Conservation (phyloP, 208 protist genomes). For the Angomonas ambiguus region DNA sequence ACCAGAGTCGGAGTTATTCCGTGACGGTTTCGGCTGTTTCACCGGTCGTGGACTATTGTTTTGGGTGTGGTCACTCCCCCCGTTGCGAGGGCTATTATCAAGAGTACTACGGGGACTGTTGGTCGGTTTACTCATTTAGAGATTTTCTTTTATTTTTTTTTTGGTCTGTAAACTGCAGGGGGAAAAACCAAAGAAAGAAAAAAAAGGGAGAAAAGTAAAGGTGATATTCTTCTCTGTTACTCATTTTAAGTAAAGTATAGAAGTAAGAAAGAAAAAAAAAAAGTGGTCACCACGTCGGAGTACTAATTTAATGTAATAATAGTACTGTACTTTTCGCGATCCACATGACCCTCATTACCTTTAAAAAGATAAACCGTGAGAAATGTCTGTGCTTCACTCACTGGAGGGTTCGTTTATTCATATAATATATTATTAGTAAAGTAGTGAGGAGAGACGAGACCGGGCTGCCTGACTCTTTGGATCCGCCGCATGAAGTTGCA, state of each 20-base stretch:
- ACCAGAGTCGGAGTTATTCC: neutral
- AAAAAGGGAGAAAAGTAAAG: conserved; percentile 5
- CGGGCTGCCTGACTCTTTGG: conserved; percentile 60
- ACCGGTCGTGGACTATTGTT: neutral
- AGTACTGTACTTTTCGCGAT: too few relatives aligned
- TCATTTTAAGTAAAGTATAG: neutral
- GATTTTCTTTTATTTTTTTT: neutral
- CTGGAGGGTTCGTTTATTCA: neutral
- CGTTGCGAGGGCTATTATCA: neutral
- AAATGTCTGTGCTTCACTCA: too few relatives aligned
- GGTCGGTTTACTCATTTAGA: neutral
- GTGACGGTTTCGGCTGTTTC: neutral
- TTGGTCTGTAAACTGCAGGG: neutral
- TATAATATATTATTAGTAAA: conserved; percentile 39
- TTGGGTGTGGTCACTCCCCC: neutral
- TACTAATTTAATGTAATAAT: neutral
- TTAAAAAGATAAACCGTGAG: too few relatives aligned
- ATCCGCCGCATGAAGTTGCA: conserved; percentile 63
- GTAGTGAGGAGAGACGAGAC: conserved; percentile 56
- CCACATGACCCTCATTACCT: too few relatives aligned
- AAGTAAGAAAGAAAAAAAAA: conserved; percentile 8
- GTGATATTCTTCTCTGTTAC: neutral
- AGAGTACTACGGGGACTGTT: neutral
- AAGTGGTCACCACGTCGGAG: neutral
- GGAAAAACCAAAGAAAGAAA: conserved; percentile 2